Percentiles rank a stretch among this genome's conserved stretches.
phyloP scores from a whole-genome alignment of 208 protist genomes.

The Leishmania arabica region DNA sequence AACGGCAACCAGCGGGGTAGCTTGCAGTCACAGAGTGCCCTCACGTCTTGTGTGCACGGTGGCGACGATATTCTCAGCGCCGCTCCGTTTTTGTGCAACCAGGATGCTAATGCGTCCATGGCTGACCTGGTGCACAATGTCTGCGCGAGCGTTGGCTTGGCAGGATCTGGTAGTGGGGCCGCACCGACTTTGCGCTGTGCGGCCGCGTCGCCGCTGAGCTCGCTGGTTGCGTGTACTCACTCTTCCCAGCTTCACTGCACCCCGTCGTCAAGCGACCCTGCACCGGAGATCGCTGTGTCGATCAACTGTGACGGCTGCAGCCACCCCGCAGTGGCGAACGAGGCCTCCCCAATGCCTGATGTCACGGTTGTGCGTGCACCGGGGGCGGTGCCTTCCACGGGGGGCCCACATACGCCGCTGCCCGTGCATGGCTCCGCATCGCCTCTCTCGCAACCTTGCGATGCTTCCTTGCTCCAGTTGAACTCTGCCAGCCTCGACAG shows the following conservation, averaged over 20 bases:
- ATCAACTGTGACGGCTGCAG: neutral
- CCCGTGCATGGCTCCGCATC: neutral
- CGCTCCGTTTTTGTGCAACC: slow-evolving; percentile 3
- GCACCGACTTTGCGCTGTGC: neutral
- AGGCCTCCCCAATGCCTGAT: neutral
- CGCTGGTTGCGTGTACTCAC: neutral
- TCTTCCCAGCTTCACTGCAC: slow-evolving; percentile 24
- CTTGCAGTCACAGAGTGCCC: neutral
- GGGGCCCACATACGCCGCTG: slow-evolving; percentile 10
- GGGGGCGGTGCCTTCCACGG: too few relatives aligned
- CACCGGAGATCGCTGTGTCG: neutral
- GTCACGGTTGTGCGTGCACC: slow-evolving; percentile 1
- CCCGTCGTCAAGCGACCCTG: slow-evolving; percentile 4
- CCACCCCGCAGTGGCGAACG: neutral
- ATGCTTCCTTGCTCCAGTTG: neutral
- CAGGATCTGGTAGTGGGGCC: neutral
- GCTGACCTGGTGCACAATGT: neutral
- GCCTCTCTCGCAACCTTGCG: neutral
- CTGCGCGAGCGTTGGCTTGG: neutral
- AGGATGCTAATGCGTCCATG: neutral
- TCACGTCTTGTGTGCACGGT: neutral
- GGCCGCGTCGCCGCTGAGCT: neutral
- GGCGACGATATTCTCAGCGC: neutral
- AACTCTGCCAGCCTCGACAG: slow-evolving; percentile 2
- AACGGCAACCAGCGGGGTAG: neutral